Base-by-base conservation (phyloP, 768 basidiomycete genomes). In the Lactifluus hygrophoroides region DNA sequence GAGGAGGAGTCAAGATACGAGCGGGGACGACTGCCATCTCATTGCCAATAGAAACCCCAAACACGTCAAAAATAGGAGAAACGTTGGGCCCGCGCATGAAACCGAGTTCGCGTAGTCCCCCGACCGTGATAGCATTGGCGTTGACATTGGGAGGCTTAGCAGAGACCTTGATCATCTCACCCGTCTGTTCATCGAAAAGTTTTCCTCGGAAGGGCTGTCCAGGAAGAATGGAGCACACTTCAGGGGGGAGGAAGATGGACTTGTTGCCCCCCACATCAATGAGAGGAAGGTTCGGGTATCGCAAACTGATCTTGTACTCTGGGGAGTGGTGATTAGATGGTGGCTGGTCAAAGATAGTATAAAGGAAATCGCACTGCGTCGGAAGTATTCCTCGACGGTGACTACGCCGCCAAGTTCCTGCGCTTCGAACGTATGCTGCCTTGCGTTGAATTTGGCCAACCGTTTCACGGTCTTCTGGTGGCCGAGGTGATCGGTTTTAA, bases 401-500 rank as follows among this genome's bases (percentile, higher is more conserved):
- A 81, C 73, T 19, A 56, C 68, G 1, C 68, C 70, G 5, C 72
- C 72, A 49, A 70, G 66, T 28, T 77, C 77, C 2, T 73, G 69
- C 5, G 75, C 71, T 9, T 69, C 65, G 60, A 81, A 81, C 13
- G 54, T 67, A 58, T 77, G 70, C 30, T 75, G 66, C 37, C 47
- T 71, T 16, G 81, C 74, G 10, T 35, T 76, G 19, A 70, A 47
- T 23, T 74, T 72, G 13, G 75, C 73, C 14, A 87, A 67, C 2
- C 69, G 69, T 68, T 85, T 86, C 58, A 92, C 77, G 0, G 84
- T 82, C 71, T 89, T 91, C 66, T 74, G 81, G 65, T 89, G 85
- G n/a, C 82, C 81, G 14, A 92, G 75, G 70, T 91, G 88, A 2
- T 69, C 77, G 1, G 88, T 81, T 67, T 75, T 76, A 47, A 92